phyloP scores from a whole-genome alignment of 1,284 basidiomycete species.

The Pseudozyma tsukubaensis region DNA sequence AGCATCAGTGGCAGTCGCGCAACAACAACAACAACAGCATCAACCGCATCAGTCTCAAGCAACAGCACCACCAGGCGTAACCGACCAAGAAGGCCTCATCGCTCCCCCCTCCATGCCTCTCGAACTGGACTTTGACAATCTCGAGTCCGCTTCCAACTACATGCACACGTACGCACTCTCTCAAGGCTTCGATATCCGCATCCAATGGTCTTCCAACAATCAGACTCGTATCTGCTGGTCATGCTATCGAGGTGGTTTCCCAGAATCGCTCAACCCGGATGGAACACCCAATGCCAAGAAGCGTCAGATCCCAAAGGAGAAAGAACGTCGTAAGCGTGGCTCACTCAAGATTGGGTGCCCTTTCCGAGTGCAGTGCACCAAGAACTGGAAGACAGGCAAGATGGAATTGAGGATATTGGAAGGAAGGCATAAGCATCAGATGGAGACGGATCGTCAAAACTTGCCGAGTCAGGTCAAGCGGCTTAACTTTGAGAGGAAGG shows the following conservation, averaged over 20 bases:
- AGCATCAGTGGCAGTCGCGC: conserved; percentile 9
- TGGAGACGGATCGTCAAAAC: conserved; percentile 46
- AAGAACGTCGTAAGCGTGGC: conserved; percentile 45
- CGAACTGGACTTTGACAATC: conserved; percentile 52
- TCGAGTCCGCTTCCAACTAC: conserved; percentile 51
- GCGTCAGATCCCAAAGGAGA: conserved; percentile 50
- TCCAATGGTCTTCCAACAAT: conserved; percentile 56
- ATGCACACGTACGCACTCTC: conserved; percentile 53
- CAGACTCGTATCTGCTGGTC: conserved; percentile 54
- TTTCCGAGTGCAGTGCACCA: conserved; percentile 49
- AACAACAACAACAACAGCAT: conserved; percentile 10
- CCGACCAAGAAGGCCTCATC: conserved; percentile 36
- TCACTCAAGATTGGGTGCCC: conserved; percentile 53
- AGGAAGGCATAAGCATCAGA: conserved; percentile 48
- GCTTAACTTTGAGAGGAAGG: conserved; percentile 42
- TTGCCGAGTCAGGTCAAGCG: conserved; percentile 43
- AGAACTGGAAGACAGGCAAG: conserved; percentile 52
- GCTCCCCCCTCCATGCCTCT: conserved; percentile 52
- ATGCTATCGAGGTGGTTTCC: conserved; percentile 48
- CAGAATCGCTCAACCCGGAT: conserved; percentile 42
- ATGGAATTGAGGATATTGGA: conserved; percentile 50
- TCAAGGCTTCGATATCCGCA: conserved; percentile 53
- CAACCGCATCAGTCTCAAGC: conserved; percentile 12
- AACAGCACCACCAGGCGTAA: conserved; percentile 36
- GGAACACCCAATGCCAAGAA: conserved; percentile 49